phyloP scores from a whole-genome alignment of 2,329 filamentous ascomycete species.

The Exophiala dermatitidis region DNA sequence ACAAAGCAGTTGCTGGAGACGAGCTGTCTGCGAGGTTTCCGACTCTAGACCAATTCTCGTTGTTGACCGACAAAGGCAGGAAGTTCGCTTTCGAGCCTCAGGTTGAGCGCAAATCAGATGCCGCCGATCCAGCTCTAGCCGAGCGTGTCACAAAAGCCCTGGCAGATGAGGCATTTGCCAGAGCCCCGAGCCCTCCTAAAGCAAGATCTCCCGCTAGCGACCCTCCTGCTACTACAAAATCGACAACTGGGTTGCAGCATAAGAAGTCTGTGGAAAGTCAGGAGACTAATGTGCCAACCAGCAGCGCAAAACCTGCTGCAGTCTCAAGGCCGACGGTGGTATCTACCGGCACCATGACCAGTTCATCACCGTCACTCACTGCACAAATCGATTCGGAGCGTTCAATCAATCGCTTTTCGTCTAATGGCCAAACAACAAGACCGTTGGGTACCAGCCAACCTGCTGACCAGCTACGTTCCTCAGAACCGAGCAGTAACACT shows the following conservation, averaged over 20 bases:
- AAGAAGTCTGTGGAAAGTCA: constrained; percentile 20
- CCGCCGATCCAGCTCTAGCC: constrained; percentile 48
- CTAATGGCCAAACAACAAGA: constrained; percentile 30
- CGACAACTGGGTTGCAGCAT: constrained; percentile 20
- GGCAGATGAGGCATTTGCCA: constrained; percentile 75
- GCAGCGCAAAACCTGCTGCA: constrained; percentile 26
- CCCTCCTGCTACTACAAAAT: constrained; percentile 26
- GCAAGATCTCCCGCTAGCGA: constrained; percentile 29
- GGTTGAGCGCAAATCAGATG: constrained; percentile 42
- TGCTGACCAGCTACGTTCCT: not conserved
- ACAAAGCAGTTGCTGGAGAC: constrained; percentile 52
- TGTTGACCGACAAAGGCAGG: constrained; percentile 74
- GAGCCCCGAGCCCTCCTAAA: constrained; percentile 33
- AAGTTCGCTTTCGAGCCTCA: constrained; percentile 74
- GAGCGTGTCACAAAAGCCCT: constrained; percentile 67
- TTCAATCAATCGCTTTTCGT: constrained; percentile 50
- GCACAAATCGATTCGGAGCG: constrained; percentile 30
- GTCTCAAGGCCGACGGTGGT: constrained; percentile 51
- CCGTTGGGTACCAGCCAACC: constrained; percentile 37
- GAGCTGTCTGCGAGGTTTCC: constrained; percentile 83
- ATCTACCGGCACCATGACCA: constrained; percentile 76
- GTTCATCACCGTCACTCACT: constrained; percentile 39
- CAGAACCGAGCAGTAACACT: constrained; percentile 28
- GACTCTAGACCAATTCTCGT: constrained; percentile 83
- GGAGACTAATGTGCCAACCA: constrained; percentile 10